Conservation (phyloP, 768 basidiomycete species). For the Kockovaella imperatae region DNA sequence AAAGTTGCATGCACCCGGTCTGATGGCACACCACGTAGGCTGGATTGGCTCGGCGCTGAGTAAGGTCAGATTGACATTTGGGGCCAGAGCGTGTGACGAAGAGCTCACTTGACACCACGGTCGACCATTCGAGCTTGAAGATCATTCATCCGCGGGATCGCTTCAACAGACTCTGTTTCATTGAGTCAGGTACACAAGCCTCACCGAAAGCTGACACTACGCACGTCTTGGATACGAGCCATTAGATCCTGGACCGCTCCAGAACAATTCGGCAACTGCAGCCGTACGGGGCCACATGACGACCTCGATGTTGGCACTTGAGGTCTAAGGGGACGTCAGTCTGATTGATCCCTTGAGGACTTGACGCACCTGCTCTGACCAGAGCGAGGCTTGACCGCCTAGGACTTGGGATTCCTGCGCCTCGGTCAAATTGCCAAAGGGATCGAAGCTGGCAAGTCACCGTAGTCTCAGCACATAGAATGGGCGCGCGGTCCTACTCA, state of each 20-base stretch:
- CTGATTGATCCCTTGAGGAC: neutral
- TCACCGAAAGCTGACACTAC: no score
- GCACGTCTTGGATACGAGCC: no score
- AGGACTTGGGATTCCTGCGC: no score
- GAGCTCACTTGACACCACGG: slow-evolving; percentile 57
- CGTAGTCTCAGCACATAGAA: no score
- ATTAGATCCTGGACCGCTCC: slow-evolving; percentile 57
- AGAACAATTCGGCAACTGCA: slow-evolving; percentile 66
- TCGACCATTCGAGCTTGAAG: slow-evolving; percentile 54
- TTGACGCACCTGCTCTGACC: slow-evolving; percentile 49
- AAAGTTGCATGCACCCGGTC: no score
- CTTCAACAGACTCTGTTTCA: slow-evolving; percentile 41
- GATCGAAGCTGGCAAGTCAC: no score
- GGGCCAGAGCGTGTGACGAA: no score
- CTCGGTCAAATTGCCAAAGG: no score
- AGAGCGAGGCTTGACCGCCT: no score
- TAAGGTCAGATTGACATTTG: no score
- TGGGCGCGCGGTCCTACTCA: neutral
- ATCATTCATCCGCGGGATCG: slow-evolving; percentile 62
- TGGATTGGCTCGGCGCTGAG: slow-evolving; percentile 58
- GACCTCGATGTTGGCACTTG: slow-evolving; percentile 60
- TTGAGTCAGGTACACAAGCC: no score
- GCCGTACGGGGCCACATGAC: slow-evolving; percentile 68
- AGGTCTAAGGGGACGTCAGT: slow-evolving; percentile 47
- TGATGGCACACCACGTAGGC: slow-evolving; percentile 64